Percentiles rank a stretch among this genome's conserved stretches.
Conservation (phyloP, 2,329 filamentous ascomycete genomes). For the Fusarium fracticaudum region DNA sequence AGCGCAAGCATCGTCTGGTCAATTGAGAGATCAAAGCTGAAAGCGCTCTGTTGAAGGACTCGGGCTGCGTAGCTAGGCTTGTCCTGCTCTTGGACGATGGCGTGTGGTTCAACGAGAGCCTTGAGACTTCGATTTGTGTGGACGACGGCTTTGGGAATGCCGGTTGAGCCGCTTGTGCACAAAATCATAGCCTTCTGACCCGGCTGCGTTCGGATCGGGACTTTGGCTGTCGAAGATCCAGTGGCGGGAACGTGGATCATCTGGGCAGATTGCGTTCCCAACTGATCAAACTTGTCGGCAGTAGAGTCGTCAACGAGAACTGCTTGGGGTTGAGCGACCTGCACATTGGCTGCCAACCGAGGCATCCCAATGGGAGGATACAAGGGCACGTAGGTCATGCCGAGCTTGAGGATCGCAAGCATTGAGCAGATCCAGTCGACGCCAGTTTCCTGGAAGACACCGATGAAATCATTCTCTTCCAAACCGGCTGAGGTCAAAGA, state of each 20-base stretch:
- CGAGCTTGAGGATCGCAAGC: constrained; percentile 4
- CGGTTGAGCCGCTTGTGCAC: constrained; percentile 20
- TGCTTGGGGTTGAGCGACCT: constrained; percentile 3
- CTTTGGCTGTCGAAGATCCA: background rate
- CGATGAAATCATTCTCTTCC: background rate
- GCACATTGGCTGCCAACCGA: background rate
- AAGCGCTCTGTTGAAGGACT: constrained; percentile 23
- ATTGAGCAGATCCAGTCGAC: constrained; percentile 6
- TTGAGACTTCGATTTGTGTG: background rate
- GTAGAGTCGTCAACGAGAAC: constrained; percentile 8
- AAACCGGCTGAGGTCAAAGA: background rate
- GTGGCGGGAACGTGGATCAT: background rate
- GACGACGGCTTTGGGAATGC: constrained; percentile 7
- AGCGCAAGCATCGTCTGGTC: constrained; percentile 10
- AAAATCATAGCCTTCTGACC: constrained; percentile 3
- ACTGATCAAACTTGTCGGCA: background rate
- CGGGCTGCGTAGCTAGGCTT: background rate
- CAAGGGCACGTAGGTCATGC: constrained; percentile 12
- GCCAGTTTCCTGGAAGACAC: constrained; percentile 1
- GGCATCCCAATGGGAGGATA: background rate
- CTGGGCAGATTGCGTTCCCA: background rate
- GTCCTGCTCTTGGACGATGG: background rate
- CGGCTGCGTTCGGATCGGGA: background rate
- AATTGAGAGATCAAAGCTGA: constrained; percentile 23
- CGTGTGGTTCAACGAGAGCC: background rate